These are phyloP conservation scores for Talaromyces sp. DNA, from an alignment of 2,329 filamentous ascomycete species.

Conservation along the genomic window DNA sequence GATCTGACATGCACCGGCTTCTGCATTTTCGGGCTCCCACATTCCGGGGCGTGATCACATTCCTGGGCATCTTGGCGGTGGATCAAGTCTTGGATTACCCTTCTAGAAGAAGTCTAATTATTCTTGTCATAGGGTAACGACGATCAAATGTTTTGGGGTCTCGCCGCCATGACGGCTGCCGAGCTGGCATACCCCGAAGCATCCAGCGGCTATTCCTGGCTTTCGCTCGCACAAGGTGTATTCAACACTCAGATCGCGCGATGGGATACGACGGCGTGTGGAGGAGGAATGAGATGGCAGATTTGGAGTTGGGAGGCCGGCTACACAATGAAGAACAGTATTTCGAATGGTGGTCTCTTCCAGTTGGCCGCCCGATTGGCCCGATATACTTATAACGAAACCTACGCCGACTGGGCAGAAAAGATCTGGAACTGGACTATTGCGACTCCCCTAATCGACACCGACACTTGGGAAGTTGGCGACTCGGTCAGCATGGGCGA, in stretches of 20 bases:
- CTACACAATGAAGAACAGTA: conserved; percentile 77
- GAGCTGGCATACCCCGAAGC: conserved; percentile 42
- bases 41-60: not conserved
- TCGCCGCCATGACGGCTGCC: conserved; percentile 55
- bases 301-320: conserved; percentile 74
- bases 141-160: conserved; percentile 58
- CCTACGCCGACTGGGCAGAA: conserved; percentile 61
- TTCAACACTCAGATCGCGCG: conserved; percentile 67
- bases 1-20: not conserved
- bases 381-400: conserved; percentile 59
- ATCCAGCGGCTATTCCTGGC: conserved; percentile 28
- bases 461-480: conserved; percentile 18
- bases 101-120: conserved; percentile 4
- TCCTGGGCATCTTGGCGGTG: not conserved
- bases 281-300: conserved; percentile 75
- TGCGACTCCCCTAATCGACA: conserved; percentile 22
- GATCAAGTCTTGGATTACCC: not conserved
- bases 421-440: conserved; percentile 62
- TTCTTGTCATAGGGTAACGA: conserved; percentile 49
- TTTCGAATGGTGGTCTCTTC: conserved; percentile 77
- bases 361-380: conserved; percentile 75
- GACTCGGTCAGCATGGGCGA: conserved; percentile 43
- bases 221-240: conserved; percentile 62
- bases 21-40: not conserved
- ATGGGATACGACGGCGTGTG: conserved; percentile 66